Base-by-base conservation (phyloP, 257 asterid genomes). In the Sherardia arvensis region DNA sequence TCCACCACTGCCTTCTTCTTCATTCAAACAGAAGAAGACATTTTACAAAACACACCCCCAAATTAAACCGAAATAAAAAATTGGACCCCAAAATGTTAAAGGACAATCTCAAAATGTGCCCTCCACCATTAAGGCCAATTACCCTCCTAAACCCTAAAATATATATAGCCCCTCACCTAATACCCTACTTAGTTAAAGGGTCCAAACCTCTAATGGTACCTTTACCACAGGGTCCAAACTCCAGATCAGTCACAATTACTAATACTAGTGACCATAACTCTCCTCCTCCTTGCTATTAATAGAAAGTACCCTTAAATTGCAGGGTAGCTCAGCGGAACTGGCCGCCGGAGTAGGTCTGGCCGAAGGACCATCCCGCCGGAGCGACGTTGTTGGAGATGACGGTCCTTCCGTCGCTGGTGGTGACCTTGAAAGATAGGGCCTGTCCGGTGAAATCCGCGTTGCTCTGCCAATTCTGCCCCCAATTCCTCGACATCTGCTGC, bases 381-480 rank as follows among this genome's bases (percentile, higher is more conserved):
- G 51, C 51, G 1, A 43, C 51, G 51, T 43, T 43, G 51, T 43
- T 43, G 21, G 51, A 43, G 0, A 43, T 6, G 20, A 43, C n/a
- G 1, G 51, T 43, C 5, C 51, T 3, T 3, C 51, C 51, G 7
- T 72, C 77, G 48, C 72, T 66, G 8, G 77, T 66, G 5, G 69
- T 66, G 72, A 72, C 55, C 72, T 72, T 60, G 54, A 72, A 61
- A 8, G 77, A 72, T 43, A 72, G 72, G 11, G 72, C 30, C 62
- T 72, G 77, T 5, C 65, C 72, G 12, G 67, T 23, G 11, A 72
- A 64, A 53, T 38, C 27, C 2, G 66, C 28, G 43, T 67, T 55
- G 72, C 60, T 72, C 61, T 72, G 77, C 77, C 77, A 72, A 49
- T 72, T 72, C 29, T 66, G 72, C 22, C 77, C 76, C 77, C 77